Percentiles rank a stretch among this genome's conserved stretches.
These are phyloP conservation scores for Xylaria longipes DNA, from an alignment of 495 filamentous ascomycete species.

Conservation along the genomic window DNA sequence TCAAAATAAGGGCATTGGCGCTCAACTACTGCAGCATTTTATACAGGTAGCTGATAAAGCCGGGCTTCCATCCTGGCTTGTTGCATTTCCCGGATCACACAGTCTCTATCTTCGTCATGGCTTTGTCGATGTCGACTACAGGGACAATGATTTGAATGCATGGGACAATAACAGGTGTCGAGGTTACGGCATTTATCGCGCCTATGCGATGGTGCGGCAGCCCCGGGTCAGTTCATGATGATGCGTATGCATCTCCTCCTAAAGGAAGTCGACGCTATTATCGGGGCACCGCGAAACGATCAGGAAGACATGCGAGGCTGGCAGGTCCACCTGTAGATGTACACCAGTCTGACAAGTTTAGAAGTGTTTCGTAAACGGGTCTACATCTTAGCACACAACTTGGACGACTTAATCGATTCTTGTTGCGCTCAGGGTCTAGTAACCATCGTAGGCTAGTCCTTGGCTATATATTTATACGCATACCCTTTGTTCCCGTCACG, in stretches of 20 bases:
- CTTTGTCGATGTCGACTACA: conserved; percentile 16
- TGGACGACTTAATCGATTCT: too few species aligned
- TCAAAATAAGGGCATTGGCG: conserved; percentile 6
- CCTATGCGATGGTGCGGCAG: conserved; percentile 7
- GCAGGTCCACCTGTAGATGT: not conserved
- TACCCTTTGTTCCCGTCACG: too few species aligned
- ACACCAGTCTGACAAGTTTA: not conserved
- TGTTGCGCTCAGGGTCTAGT: too few species aligned
- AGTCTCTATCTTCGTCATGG: conserved; percentile 21
- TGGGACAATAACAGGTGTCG: conserved; percentile 18
- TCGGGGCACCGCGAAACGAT: not conserved
- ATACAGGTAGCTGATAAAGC: conserved; percentile 21
- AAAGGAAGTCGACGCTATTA: not conserved
- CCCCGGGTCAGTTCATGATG: not conserved
- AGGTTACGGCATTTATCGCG: conserved; percentile 23
- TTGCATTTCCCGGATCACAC: conserved; percentile 19
- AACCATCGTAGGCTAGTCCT: too few species aligned
- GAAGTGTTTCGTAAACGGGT: too few species aligned
- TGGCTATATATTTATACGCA: too few species aligned
- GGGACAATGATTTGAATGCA: conserved; percentile 22
- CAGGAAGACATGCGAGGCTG: not conserved
- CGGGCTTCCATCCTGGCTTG: conserved; percentile 20
- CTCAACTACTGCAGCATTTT: conserved; percentile 10
- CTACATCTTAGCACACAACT: too few species aligned
- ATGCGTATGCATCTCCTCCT: too few species aligned